Percentiles rank a stretch among this genome's conserved stretches.
Evolutionary conservation across 257 asterid species (phyloP).

Genomic region (Solanum neorickii): DNA sequence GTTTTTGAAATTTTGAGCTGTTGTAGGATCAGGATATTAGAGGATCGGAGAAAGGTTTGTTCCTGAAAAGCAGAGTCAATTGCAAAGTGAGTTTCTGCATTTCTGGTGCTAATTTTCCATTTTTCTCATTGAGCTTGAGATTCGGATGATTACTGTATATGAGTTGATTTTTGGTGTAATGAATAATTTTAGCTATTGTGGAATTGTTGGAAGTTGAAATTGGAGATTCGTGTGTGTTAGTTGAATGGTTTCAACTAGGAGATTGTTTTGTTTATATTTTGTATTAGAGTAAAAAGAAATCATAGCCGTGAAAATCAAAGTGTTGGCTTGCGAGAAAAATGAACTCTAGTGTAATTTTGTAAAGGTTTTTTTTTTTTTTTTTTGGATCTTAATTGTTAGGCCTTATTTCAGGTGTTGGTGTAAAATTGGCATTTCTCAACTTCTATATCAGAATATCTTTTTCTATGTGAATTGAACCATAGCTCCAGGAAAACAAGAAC

Average conservation of each 20-base stretch:
- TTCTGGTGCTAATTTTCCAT: neutral
- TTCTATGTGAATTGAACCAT: neutral
- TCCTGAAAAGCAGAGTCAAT: neutral
- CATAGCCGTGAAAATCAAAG: neutral
- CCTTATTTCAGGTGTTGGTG: neutral
- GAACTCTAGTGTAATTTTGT: neutral
- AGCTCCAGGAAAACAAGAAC: neutral
- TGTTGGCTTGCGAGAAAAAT: neutral
- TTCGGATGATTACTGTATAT: neutral
- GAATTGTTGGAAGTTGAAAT: neutral
- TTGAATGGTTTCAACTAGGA: neutral
- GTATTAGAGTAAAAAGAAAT: neutral
- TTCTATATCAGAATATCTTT: neutral
- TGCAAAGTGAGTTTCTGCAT: neutral
- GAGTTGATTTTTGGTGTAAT: neutral
- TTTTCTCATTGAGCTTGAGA: neutral
- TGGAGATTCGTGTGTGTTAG: neutral
- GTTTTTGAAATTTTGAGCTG: neutral
- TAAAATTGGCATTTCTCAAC: neutral
- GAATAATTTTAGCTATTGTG: neutral
- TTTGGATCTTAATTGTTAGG: neutral
- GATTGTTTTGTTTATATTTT: neutral
- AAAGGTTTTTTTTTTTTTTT: neutral
- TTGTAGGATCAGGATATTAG: neutral
- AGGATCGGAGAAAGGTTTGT: neutral